These are phyloP conservation scores for Nitzschia palea DNA, from an alignment of 108 stramenopile species.

Conservation along the genomic window DNA sequence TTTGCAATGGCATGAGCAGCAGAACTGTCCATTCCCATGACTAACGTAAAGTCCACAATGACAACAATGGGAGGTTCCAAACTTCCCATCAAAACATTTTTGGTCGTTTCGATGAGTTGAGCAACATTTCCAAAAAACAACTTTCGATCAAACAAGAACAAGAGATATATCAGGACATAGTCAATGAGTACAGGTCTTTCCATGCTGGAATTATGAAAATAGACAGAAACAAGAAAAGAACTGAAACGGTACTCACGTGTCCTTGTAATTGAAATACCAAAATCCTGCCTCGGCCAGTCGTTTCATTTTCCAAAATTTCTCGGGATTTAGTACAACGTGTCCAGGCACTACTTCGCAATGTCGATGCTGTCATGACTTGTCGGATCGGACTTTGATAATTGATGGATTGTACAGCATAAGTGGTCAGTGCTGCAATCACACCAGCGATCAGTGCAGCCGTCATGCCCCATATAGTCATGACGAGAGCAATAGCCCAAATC, in stretches of 20 bases:
- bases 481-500: conserved; percentile 71
- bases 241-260: conserved; percentile 40
- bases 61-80: conserved; percentile 49
- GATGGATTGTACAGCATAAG: conserved; percentile 65
- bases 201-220: not conserved
- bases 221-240: not conserved
- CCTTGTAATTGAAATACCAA: conserved; percentile 69
- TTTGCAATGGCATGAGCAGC: conserved; percentile 76
- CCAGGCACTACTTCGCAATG: conserved; percentile 62
- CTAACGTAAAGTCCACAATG: conserved; percentile 73
- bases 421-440: conserved; percentile 55
- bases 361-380: conserved; percentile 61
- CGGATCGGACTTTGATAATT: conserved; percentile 66
- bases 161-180: not conserved
- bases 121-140: conserved; percentile 45
- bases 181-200: too few relatives aligned
- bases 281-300: conserved; percentile 58
- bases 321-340: conserved; percentile 43
- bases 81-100: conserved; percentile 43
- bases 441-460: conserved; percentile 73
- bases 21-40: conserved; percentile 76
- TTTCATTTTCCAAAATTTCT: conserved; percentile 50
- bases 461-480: conserved; percentile 81
- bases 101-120: conserved; percentile 57
- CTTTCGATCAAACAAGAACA: not conserved